Conservation (phyloP, 2,329 filamentous ascomycete species). For the Aspergillus fumigatiaffinis region DNA sequence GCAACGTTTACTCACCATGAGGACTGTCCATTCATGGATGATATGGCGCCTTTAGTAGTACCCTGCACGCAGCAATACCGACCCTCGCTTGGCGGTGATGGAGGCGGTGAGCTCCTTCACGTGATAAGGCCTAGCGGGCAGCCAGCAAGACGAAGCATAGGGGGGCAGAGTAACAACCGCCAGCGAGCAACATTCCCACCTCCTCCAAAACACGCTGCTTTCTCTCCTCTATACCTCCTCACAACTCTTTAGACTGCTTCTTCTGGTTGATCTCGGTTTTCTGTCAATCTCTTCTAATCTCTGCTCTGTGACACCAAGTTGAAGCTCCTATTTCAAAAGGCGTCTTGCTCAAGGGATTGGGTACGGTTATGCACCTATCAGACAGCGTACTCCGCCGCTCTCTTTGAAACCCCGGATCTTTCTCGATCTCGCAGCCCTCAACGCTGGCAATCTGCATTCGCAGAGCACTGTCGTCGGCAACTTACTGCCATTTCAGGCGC, state of each 20-base stretch:
- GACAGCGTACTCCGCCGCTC: slow-evolving; percentile 33
- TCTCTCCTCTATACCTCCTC: slow-evolving; percentile 8
- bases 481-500: background rate
- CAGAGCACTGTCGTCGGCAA: background rate
- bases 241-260: background rate
- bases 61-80: slow-evolving; percentile 1
- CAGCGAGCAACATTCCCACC: slow-evolving; percentile 22
- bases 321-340: background rate
- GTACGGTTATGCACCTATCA: slow-evolving; percentile 27
- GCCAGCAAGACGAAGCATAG: slow-evolving; percentile 21
- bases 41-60: slow-evolving; percentile 2
- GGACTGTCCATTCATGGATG: background rate
- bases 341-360: slow-evolving; percentile 17
- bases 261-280: background rate
- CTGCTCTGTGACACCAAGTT: background rate
- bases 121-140: slow-evolving; percentile 19
- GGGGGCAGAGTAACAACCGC: slow-evolving; percentile 28
- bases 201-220: slow-evolving; percentile 20
- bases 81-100: background rate
- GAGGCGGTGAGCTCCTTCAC: slow-evolving; percentile 9
- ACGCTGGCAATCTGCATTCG: slow-evolving; percentile 12
- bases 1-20: background rate
- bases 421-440: slow-evolving; percentile 13
- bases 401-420: slow-evolving; percentile 24
- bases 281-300: background rate